phyloP scores from a whole-genome alignment of 768 basidiomycete species.

The Roridomyces roridus region DNA sequence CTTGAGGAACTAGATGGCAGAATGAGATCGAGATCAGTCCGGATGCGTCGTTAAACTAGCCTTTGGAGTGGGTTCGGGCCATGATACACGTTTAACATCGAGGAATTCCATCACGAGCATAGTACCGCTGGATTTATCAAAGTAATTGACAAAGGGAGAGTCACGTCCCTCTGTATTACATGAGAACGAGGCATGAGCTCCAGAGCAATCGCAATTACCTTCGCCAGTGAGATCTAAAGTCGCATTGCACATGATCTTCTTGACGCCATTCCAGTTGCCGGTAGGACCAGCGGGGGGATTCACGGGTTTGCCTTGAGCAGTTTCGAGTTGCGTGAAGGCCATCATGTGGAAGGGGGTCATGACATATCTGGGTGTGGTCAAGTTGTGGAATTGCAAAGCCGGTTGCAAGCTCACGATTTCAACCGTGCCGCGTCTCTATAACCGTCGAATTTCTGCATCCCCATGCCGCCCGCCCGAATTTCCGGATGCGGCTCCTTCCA shows the following conservation, averaged over 20 bases:
- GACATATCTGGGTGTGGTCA: constrained; percentile 19
- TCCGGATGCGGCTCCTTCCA: constrained; percentile 19
- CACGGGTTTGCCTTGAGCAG: constrained; percentile 3
- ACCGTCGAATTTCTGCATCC: background rate
- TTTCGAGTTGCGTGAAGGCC: constrained; percentile 27
- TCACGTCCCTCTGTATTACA: constrained; percentile 20
- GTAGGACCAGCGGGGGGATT: constrained; percentile 9
- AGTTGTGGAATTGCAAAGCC: background rate
- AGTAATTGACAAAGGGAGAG: constrained; percentile 17
- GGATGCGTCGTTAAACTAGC: background rate
- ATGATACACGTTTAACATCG: constrained; percentile 24
- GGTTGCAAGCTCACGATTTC: constrained; percentile 4
- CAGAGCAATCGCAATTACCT: constrained; percentile 18
- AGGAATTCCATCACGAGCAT: constrained; percentile 26
- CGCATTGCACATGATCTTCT: constrained; percentile 26
- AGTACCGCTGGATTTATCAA: constrained; percentile 2
- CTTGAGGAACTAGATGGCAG: constrained; percentile 10
- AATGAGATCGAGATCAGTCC: background rate
- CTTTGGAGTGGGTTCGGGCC: constrained; percentile 25
- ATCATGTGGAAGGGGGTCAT: constrained; percentile 25
- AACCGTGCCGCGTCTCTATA: constrained; percentile 11
- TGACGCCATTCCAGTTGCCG: constrained; percentile 26
- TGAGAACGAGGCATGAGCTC: no score
- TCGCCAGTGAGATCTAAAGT: constrained; percentile 25
- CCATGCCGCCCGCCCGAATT: constrained; percentile 5